Evolutionary conservation across 441 rosid genomes (phyloP), one percentile per base, ranked within the genome.

Genomic region (Populus trichocarpa): DNA sequence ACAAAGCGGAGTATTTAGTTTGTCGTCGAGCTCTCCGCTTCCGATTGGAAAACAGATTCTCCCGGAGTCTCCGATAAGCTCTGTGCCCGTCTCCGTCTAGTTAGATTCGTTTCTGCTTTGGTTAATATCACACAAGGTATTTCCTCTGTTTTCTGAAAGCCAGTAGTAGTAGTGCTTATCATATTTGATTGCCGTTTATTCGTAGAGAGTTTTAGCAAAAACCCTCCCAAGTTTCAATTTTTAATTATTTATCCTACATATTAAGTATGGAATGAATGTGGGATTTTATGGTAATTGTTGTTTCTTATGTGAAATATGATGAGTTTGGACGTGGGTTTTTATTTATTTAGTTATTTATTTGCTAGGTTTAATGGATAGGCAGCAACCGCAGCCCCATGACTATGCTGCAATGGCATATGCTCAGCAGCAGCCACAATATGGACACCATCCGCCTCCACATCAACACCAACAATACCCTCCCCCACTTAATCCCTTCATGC

Each of bases 401-500:
- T 95, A 81, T 83, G 93, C 91, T 10, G 76, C 74, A 59, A 87
- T 96, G 90, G 91, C 94, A 30, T 96, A 88, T 83, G 82, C 92
- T 40, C 95, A 89, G 77, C 98, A 90, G 35, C 97, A 73, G 67
- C 95, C 84, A 40, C 97, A 89, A 65, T 94, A 83, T 46, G 96
- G 98, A 40, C 94, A 89, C 77, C 98, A 88, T 76, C 87, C 92
- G 76, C 87, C 92, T 0, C 99, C 92, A 72, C 97, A 91, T 85
- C 97, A 88, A 81, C 96, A 89, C 71, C 84, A 79, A 71, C 86
- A 79, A 70, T 90, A 86, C 76, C 90, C 96, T 75, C 81, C 93
- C 40, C 86, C 88, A 71, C 83, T 84, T 71, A 68, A 35, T 30
- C 89, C 90, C 9, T 94, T 88, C 85, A 85, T 90, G 70, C 73